Evolutionary conservation across 768 basidiomycete species (phyloP).

Genomic region (Naganishia onofrii): DNA sequence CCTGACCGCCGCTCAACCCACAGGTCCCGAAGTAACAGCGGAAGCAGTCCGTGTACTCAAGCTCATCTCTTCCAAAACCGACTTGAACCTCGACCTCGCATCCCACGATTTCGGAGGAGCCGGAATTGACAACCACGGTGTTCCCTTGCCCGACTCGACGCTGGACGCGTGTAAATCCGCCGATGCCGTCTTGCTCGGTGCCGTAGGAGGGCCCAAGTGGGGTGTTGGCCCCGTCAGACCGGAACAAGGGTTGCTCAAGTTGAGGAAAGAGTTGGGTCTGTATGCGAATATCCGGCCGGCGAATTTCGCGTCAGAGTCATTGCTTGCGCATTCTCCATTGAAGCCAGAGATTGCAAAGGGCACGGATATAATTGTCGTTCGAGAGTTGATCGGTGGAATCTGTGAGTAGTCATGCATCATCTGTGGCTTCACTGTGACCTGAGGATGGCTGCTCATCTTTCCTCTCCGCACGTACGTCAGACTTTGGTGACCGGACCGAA

Average conservation of each 20-base stretch:
- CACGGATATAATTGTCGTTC: constrained; percentile 80
- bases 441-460: no score
- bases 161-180: constrained; percentile 85
- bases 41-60: constrained; percentile 83
- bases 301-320: constrained; percentile 86
- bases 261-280: constrained; percentile 88
- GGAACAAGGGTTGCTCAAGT: constrained; percentile 79
- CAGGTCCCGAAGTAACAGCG: constrained; percentile 84
- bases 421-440: no score
- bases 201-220: constrained; percentile 99
- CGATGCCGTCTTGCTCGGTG: constrained; percentile 93
- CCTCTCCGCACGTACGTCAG: constrained; percentile 23
- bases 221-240: constrained; percentile 87
- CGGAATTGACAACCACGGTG: constrained; percentile 84
- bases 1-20: neutral
- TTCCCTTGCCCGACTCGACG: constrained; percentile 78
- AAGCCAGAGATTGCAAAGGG: constrained; percentile 77
- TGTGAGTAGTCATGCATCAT: constrained; percentile 52
- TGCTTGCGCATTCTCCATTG: constrained; percentile 82
- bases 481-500: constrained; percentile 92
- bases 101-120: constrained; percentile 81
- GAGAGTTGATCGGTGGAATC: constrained; percentile 92
- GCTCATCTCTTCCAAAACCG: constrained; percentile 62
- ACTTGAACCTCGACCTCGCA: constrained; percentile 71
- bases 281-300: constrained; percentile 98